A percentile compares a stretch with the other conserved stretches of the same genome.
Conservation (phyloP, 192 early-diverging fungal species). For the Gamsiella multidivaricata region DNA sequence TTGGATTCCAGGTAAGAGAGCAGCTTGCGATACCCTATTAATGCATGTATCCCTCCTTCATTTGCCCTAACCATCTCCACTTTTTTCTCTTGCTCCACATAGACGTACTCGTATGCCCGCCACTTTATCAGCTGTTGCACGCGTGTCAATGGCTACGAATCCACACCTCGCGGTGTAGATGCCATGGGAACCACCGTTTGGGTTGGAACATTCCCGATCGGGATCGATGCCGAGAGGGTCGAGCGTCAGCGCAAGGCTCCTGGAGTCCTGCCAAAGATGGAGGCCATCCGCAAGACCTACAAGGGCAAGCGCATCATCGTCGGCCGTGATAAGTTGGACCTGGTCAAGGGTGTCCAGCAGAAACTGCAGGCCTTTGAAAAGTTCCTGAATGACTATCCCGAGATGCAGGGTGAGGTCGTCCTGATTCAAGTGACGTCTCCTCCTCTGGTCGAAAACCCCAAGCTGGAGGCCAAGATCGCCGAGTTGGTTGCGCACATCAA, state of each 20-base stretch:
- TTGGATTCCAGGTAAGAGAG: slow-evolving; percentile 85
- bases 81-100: neutral
- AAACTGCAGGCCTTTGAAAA: slow-evolving; percentile 96
- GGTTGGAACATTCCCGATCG: slow-evolving; percentile 95
- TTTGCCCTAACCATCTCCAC: neutral
- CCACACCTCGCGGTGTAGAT: slow-evolving; percentile 92
- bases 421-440: slow-evolving; percentile 97
- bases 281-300: slow-evolving; percentile 84
- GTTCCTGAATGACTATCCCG: slow-evolving; percentile 89
- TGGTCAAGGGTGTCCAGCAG: slow-evolving; percentile 93
- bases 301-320: slow-evolving; percentile 93
- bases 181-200: slow-evolving; percentile 79
- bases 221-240: slow-evolving; percentile 89
- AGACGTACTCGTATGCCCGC: slow-evolving; percentile 92
- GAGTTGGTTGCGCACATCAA: slow-evolving; percentile 96
- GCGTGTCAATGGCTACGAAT: slow-evolving; percentile 92
- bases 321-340: slow-evolving; percentile 95
- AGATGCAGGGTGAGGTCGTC: slow-evolving; percentile 87
- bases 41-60: no score
- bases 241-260: slow-evolving; percentile 70
- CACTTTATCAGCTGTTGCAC: slow-evolving; percentile 96
- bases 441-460: slow-evolving; percentile 72
- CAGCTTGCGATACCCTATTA: no score
- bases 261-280: slow-evolving; percentile 81
- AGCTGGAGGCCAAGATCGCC: slow-evolving; percentile 85